Conservation (phyloP, 306 rosid species). For the Mimosa bimucronata region DNA sequence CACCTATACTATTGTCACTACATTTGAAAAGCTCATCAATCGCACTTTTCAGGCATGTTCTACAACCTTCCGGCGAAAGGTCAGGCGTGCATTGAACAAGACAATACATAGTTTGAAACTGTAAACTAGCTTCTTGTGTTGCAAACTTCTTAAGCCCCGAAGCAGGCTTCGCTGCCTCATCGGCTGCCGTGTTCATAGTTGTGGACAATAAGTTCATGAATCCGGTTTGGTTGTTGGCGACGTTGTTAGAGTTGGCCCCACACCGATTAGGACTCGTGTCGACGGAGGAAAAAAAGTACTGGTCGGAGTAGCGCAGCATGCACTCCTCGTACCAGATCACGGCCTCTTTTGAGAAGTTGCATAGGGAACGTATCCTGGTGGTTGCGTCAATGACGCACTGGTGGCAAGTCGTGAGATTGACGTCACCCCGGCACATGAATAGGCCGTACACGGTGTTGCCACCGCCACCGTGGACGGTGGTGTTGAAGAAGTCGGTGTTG, state of each 20-base stretch:
- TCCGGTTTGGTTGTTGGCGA: constrained; percentile 13
- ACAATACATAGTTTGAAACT: constrained; percentile 30
- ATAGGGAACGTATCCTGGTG: neutral
- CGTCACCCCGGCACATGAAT: constrained; percentile 44
- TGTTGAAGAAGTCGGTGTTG: constrained; percentile 29
- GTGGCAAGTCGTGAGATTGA: neutral
- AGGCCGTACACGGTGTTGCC: constrained; percentile 26
- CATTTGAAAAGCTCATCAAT: neutral
- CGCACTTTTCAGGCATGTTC: constrained; percentile 13
- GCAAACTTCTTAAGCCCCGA: constrained; percentile 32
- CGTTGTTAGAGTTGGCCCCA: neutral
- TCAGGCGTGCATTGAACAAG: constrained; percentile 44
- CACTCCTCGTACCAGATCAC: constrained; percentile 45
- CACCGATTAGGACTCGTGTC: neutral
- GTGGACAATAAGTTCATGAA: constrained; percentile 26
- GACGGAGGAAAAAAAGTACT: constrained; percentile 27
- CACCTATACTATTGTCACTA: constrained; percentile 29
- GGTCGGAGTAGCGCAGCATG: constrained; percentile 38
- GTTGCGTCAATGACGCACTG: constrained; percentile 13
- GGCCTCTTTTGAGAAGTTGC: constrained; percentile 15
- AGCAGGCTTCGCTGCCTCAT: constrained; percentile 22
- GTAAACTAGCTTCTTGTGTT: constrained; percentile 9
- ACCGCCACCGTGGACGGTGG: neutral
- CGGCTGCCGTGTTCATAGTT: constrained; percentile 31
- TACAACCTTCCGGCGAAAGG: constrained; percentile 30